Evolutionary conservation across 2,329 filamentous ascomycete species (phyloP).

Genomic region (Aspergillus tubingensis): DNA sequence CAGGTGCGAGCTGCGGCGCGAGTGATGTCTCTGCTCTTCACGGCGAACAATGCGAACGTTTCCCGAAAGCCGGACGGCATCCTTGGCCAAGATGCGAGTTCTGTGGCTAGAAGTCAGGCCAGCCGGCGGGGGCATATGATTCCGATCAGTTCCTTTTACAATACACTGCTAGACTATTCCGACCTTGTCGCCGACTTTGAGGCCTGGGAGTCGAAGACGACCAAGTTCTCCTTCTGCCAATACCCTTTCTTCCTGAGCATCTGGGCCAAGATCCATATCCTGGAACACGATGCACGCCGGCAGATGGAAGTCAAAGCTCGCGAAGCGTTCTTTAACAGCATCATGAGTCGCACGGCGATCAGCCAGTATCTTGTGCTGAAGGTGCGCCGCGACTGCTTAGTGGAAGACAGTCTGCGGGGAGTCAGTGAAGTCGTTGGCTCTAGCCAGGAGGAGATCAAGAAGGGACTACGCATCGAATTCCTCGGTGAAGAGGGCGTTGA

Average conservation of each 20-base stretch:
- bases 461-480: conserved; percentile 82
- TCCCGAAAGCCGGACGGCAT: conserved; percentile 41
- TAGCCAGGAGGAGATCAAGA: conserved; percentile 83
- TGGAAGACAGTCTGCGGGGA: conserved; percentile 81
- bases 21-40: conserved; percentile 77
- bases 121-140: conserved; percentile 66
- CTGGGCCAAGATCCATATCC: conserved; percentile 85
- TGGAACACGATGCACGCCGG: conserved; percentile 82
- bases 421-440: conserved; percentile 84
- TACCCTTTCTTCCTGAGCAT: conserved; percentile 91
- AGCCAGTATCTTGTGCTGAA: conserved; percentile 77
- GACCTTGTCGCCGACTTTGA: conserved; percentile 86
- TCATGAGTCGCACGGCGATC: conserved; percentile 71
- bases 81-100: conserved; percentile 33
- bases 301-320: conserved; percentile 89
- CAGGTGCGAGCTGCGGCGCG: conserved; percentile 79
- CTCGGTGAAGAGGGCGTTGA: conserved; percentile 88
- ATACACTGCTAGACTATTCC: conserved; percentile 80
- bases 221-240: conserved; percentile 84
- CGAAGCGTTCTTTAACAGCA: conserved; percentile 88
- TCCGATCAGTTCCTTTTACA: conserved; percentile 84
- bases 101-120: conserved; percentile 46
- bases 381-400: conserved; percentile 79
- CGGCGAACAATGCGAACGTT: conserved; percentile 68
- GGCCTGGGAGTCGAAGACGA: conserved; percentile 74